Evolutionary conservation across 2,329 filamentous ascomycete species (phyloP).

Genomic region (Calonectria leucothoes): DNA sequence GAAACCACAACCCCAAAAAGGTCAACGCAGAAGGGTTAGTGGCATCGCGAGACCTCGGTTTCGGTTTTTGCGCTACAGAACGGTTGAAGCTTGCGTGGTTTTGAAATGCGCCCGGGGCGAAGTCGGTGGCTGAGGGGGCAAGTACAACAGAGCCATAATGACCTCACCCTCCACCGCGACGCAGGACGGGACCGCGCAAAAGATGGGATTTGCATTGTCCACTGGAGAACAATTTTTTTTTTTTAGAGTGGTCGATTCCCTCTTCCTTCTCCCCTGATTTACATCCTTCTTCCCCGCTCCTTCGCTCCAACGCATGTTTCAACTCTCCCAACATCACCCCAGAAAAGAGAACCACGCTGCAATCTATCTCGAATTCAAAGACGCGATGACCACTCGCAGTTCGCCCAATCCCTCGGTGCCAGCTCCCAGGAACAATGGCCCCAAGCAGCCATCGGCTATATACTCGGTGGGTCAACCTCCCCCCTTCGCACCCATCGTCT

Average conservation of each 20-base stretch:
- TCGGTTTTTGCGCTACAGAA: neutral
- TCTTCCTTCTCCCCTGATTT: neutral
- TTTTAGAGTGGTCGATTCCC: neutral
- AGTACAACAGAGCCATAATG: neutral
- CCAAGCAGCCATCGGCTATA: conserved; percentile 35
- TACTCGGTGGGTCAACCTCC: conserved; percentile 39
- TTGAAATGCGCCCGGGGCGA: neutral
- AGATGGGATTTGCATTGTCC: neutral
- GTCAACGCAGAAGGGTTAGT: neutral
- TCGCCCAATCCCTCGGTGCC: conserved; percentile 13
- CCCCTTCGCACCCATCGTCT: neutral
- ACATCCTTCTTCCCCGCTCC: too few species aligned
- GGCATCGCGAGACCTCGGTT: neutral
- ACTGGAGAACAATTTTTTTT: neutral
- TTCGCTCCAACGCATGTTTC: neutral
- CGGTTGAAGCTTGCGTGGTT: neutral
- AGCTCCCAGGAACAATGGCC: conserved; percentile 12
- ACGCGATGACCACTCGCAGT: conserved; percentile 2
- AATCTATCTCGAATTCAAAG: neutral
- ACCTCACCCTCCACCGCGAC: conserved; percentile 7
- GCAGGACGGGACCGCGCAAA: neutral
- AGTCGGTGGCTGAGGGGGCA: conserved; percentile 5
- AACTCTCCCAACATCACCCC: neutral
- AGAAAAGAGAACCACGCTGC: neutral
- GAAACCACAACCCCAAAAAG: neutral